Conservation (phyloP, 164 flowering plant species). For the Liriodendron chinense region DNA sequence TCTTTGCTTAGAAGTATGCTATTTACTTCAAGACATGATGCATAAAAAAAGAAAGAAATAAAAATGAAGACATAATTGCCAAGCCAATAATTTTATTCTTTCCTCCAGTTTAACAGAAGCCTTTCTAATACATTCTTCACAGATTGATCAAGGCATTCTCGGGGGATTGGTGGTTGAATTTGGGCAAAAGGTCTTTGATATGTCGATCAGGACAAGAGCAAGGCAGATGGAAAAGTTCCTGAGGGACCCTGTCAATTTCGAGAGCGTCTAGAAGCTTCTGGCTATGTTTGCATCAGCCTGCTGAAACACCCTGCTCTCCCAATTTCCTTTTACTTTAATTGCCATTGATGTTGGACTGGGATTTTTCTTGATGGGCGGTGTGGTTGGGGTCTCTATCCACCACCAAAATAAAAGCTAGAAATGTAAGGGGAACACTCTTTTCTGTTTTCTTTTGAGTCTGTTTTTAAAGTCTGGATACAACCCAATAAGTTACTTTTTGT, state of each 20-base stretch:
- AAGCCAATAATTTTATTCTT: too few relatives aligned
- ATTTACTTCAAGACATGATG: too few relatives aligned
- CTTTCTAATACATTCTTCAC: neutral
- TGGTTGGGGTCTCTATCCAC: neutral
- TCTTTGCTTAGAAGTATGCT: too few relatives aligned
- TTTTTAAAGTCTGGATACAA: neutral
- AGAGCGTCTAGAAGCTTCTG: slow-evolving; percentile 6
- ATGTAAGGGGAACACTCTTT: neutral
- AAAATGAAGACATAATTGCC: too few relatives aligned
- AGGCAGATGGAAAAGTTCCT: slow-evolving; percentile 28
- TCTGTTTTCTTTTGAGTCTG: neutral
- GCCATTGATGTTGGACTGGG: neutral
- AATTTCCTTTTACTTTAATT: neutral
- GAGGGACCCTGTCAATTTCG: slow-evolving; percentile 18
- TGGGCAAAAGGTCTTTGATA: slow-evolving; percentile 23
- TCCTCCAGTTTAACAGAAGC: neutral
- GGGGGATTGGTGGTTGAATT: slow-evolving; percentile 25
- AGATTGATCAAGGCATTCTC: slow-evolving; percentile 21
- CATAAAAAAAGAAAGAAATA: neutral
- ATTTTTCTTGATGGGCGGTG: neutral
- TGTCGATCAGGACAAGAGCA: slow-evolving; percentile 25
- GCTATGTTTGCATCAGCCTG: slow-evolving; percentile 1
- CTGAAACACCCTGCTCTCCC: neutral
- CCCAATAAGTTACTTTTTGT: neutral
- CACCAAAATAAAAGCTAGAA: neutral